Conservation (phyloP, 2,329 filamentous ascomycete genomes). For the Bimuria novae-zelandiae region DNA sequence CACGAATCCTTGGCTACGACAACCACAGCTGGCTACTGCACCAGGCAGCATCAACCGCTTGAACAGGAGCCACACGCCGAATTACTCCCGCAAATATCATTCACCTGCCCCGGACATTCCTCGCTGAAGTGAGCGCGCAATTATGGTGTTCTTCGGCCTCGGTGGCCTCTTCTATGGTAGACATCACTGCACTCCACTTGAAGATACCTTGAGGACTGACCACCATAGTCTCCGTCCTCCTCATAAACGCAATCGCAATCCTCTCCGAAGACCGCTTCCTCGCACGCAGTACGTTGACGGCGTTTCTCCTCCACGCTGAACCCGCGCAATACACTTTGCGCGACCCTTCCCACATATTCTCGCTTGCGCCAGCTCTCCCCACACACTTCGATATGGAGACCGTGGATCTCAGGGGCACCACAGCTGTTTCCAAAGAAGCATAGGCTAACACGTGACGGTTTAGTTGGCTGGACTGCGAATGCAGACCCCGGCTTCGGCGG, state of each 20-base stretch:
- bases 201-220: constrained; percentile 20
- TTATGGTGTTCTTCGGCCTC: constrained; percentile 72
- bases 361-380: not conserved
- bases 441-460: constrained; percentile 8
- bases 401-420: not conserved
- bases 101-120: not conserved
- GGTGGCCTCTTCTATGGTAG: constrained; percentile 76
- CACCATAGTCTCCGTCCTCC: constrained; percentile 72
- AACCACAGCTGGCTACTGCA: constrained; percentile 28
- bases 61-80: not conserved
- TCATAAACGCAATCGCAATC: constrained; percentile 91
- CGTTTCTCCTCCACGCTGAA: not conserved
- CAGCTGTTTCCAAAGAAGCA: not conserved
- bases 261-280: constrained; percentile 95
- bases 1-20: constrained; percentile 1
- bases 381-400: not conserved
- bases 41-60: constrained; percentile 20
- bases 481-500: constrained; percentile 80
- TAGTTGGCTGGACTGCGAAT: constrained; percentile 77
- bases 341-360: not conserved
- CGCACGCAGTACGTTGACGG: constrained; percentile 66
- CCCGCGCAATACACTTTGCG: not conserved
- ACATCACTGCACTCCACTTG: constrained; percentile 7
- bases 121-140: not conserved
- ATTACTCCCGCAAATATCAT: not conserved